Conservation (phyloP, 768 basidiomycete species). For the Mycena crocata region DNA sequence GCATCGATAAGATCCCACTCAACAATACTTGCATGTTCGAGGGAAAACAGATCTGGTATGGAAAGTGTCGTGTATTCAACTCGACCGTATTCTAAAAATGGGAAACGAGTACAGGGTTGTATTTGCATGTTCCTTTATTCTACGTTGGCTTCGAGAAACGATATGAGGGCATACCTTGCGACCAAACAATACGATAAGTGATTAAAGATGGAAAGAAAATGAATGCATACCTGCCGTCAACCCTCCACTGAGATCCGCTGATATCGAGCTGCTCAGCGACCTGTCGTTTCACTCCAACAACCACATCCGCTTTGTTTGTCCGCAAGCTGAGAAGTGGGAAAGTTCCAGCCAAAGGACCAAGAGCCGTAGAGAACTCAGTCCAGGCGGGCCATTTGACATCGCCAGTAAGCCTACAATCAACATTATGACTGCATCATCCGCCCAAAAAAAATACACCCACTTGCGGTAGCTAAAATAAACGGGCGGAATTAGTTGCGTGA, state of each 20-base stretch:
- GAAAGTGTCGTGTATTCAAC: no score
- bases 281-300: slow-evolving; percentile 80
- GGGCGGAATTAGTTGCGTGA: neutral
- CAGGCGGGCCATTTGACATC: slow-evolving; percentile 90
- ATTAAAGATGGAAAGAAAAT: slow-evolving; percentile 2
- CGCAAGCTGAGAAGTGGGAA: slow-evolving; percentile 88
- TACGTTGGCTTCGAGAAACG: slow-evolving; percentile 39
- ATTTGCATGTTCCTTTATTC: neutral
- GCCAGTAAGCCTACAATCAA: slow-evolving; percentile 75
- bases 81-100: no score
- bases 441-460: slow-evolving; percentile 54
- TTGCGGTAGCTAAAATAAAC: slow-evolving; percentile 77
- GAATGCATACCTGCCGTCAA: slow-evolving; percentile 77
- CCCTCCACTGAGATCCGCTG: slow-evolving; percentile 78
- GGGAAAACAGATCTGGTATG: no score
- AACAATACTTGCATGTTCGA: no score
- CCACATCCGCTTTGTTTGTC: slow-evolving; percentile 96
- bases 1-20: no score
- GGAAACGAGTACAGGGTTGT: no score
- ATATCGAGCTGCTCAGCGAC: slow-evolving; percentile 76
- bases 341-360: slow-evolving; percentile 83
- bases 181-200: neutral
- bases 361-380: slow-evolving; percentile 77
- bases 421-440: neutral
- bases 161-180: slow-evolving; percentile 57